These are phyloP conservation scores for Tetradesmus obliquus DNA, from an alignment of 139 green algal species.

Conservation along the genomic window DNA sequence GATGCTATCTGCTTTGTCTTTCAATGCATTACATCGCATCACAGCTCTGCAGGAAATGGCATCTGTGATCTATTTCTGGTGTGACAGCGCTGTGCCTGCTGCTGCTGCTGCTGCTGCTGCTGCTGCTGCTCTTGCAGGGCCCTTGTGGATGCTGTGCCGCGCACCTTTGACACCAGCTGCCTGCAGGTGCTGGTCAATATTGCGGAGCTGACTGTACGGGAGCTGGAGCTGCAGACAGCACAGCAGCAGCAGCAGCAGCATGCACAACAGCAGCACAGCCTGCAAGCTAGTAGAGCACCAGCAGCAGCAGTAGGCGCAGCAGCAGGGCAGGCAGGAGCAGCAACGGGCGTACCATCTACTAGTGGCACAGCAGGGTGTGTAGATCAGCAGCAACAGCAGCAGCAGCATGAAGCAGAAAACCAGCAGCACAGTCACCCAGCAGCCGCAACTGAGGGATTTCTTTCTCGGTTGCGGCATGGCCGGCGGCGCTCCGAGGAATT, in stretches of 20 bases:
- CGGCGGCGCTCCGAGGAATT: no score
- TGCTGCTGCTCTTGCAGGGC: background rate
- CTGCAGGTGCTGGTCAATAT: background rate
- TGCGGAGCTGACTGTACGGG: background rate
- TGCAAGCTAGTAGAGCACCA: background rate
- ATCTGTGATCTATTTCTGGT: no score
- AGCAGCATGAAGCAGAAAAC: background rate
- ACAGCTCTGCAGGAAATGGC: no score
- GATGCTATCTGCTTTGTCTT: no score
- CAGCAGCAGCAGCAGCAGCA: slow-evolving; percentile 10
- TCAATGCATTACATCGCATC: no score
- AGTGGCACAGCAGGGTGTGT: background rate
- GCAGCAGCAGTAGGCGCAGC: background rate
- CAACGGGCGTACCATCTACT: background rate
- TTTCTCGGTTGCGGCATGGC: background rate
- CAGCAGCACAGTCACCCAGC: background rate
- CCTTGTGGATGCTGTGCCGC: background rate
- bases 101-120: background rate
- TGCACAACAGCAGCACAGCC: background rate
- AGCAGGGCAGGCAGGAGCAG: background rate
- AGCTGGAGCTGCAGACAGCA: background rate
- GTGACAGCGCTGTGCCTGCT: background rate
- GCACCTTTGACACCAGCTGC: slow-evolving; percentile 14
- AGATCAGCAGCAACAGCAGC: background rate
- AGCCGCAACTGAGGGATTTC: background rate